These are phyloP conservation scores for Boletus rex-veris DNA, from an alignment of 768 basidiomycete species.

Conservation along the genomic window DNA sequence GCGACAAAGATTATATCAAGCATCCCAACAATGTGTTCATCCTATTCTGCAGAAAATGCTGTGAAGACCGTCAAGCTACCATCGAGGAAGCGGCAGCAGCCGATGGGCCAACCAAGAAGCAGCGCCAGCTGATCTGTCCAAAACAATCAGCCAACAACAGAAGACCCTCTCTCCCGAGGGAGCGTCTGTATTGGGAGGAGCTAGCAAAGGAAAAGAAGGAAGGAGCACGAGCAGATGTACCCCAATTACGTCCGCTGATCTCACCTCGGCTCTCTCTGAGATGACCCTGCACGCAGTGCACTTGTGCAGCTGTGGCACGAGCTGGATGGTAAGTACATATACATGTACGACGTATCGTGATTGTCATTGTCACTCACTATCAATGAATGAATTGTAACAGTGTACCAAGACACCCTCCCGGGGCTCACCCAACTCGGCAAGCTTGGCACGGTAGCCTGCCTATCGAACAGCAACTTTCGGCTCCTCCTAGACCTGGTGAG, in stretches of 20 bases:
- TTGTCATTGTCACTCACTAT: too few species aligned
- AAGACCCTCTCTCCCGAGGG: constrained; percentile 55
- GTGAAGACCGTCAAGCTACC: constrained; percentile 62
- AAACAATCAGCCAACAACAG: constrained; percentile 82
- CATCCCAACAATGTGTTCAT: constrained; percentile 84
- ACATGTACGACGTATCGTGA: too few species aligned
- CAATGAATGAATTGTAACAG: constrained; percentile 27
- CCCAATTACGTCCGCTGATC: too few species aligned
- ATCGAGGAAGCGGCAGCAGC: constrained; percentile 42
- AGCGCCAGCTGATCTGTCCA: constrained; percentile 75
- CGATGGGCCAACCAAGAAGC: constrained; percentile 56
- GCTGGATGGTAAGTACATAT: constrained; percentile 40
- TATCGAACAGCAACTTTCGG: constrained; percentile 64
- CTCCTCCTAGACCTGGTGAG: constrained; percentile 59
- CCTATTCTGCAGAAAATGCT: constrained; percentile 76
- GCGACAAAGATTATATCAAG: constrained; percentile 68
- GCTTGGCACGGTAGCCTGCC: constrained; percentile 44
- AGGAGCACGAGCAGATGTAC: too few species aligned
- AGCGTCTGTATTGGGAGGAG: too few species aligned
- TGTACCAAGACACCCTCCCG: constrained; percentile 52
- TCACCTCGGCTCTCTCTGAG: constrained; percentile 42
- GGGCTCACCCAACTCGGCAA: constrained; percentile 53
- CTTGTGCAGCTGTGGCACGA: constrained; percentile 59
- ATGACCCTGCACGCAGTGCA: constrained; percentile 39
- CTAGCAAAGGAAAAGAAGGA: too few species aligned